Conservation (phyloP, 2,329 filamentous ascomycete species). For the Chrysosphaeria jannelii region DNA sequence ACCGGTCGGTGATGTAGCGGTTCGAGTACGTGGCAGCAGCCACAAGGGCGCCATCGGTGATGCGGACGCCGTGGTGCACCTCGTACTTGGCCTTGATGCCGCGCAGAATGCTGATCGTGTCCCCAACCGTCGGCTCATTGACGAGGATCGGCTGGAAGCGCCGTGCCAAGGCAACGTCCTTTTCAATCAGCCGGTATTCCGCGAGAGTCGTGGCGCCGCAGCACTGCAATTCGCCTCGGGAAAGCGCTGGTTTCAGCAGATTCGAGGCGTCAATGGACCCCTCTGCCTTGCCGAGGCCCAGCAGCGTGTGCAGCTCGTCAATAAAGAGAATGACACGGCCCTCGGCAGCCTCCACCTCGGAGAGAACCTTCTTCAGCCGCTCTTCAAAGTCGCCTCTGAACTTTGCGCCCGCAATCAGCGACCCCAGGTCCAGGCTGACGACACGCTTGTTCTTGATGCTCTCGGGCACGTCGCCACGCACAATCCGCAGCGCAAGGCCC, state of each 20-base stretch:
- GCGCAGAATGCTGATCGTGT: slow-evolving; percentile 81
- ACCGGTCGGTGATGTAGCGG: slow-evolving; percentile 86
- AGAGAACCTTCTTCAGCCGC: slow-evolving; percentile 64
- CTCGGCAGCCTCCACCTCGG: slow-evolving; percentile 68
- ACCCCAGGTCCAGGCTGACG: slow-evolving; percentile 62
- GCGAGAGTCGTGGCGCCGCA: slow-evolving; percentile 81
- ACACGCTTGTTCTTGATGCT: slow-evolving; percentile 88
- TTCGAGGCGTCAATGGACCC: slow-evolving; percentile 94
- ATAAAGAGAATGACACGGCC: slow-evolving; percentile 85
- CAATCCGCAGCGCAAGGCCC: slow-evolving; percentile 67
- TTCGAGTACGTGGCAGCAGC: slow-evolving; percentile 81
- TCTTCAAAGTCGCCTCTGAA: slow-evolving; percentile 94
- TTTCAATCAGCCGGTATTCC: slow-evolving; percentile 83
- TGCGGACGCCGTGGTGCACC: slow-evolving; percentile 84
- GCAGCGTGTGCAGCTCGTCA: slow-evolving; percentile 72
- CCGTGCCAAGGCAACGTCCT: slow-evolving; percentile 74
- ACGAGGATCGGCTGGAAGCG: slow-evolving; percentile 86
- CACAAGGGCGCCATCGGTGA: slow-evolving; percentile 74
- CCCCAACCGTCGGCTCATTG: slow-evolving; percentile 68
- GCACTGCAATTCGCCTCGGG: slow-evolving; percentile 75
- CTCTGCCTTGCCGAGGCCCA: slow-evolving; percentile 82
- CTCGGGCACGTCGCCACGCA: slow-evolving; percentile 77
- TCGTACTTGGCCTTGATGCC: slow-evolving; percentile 97
- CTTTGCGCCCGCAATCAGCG: slow-evolving; percentile 82
- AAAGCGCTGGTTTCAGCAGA: slow-evolving; percentile 75